Evolutionary conservation across 2,329 filamentous ascomycete genomes (phyloP).

Genomic region (Talaromyces atroroseus): DNA sequence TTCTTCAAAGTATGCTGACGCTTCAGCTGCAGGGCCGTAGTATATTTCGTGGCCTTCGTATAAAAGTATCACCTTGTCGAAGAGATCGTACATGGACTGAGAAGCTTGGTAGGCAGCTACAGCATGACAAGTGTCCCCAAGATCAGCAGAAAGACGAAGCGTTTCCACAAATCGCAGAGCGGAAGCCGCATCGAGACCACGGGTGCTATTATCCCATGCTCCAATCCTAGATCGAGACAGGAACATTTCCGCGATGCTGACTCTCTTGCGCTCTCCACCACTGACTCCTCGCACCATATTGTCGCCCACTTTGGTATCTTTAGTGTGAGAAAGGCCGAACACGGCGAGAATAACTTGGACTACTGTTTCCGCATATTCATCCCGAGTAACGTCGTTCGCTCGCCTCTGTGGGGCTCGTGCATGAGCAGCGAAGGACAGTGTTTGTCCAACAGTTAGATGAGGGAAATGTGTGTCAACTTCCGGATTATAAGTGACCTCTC

Average conservation of each 20-base stretch:
- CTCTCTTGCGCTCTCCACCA: constrained; percentile 57
- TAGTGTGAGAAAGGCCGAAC: constrained; percentile 48
- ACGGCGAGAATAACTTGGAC: constrained; percentile 41
- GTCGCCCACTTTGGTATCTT: constrained; percentile 43
- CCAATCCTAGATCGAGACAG: constrained; percentile 43
- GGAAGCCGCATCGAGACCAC: constrained; percentile 50
- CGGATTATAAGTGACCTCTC: constrained; percentile 26
- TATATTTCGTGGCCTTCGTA: constrained; percentile 68
- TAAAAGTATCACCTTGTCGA: constrained; percentile 60
- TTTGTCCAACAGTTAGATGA: constrained; percentile 68
- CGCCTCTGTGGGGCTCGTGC: constrained; percentile 47
- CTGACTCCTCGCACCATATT: constrained; percentile 57
- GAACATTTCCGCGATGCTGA: constrained; percentile 53
- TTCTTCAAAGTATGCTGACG: constrained; percentile 57
- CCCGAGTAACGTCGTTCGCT: constrained; percentile 14
- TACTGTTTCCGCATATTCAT: constrained; percentile 27
- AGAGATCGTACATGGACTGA: constrained; percentile 41
- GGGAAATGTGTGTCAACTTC: constrained; percentile 64
- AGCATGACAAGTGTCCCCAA: constrained; percentile 44
- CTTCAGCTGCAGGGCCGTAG: constrained; percentile 55
- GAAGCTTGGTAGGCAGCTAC: constrained; percentile 53
- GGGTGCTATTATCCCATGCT: constrained; percentile 45
- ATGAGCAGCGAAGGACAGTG: constrained; percentile 68
- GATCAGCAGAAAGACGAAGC: constrained; percentile 45
- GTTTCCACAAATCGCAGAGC: constrained; percentile 53